Evolutionary conservation across 768 basidiomycete genomes (phyloP), one percentile per base, ranked within the genome.

Genomic region (Russula compacta): DNA sequence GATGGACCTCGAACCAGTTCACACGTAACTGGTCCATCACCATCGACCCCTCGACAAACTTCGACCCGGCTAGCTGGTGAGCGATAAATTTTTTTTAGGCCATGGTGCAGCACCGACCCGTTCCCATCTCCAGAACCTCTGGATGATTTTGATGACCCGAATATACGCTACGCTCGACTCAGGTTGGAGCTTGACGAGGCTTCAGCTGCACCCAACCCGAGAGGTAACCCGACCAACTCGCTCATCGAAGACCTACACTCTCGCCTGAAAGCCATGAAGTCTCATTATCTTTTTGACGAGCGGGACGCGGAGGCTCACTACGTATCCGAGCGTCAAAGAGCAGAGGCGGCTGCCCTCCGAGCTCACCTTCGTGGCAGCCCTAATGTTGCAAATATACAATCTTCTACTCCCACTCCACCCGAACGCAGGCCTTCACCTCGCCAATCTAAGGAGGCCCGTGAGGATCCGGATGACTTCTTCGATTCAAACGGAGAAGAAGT

Each of bases 261-360:
- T 51, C 81, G 75, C 43, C 70, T 89, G 43, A 69, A 74, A 47
- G 71, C 68, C 24, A 69, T 83, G 29, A 79, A 79, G 67, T 73
- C 75, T 24, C 76, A 86, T 69, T 89, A 89, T 66, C 80, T 90
- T 58, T 92, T 93, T 68, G 78, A 88, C 58, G 78, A 82, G 66
- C 75, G 73, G 57, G 85, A 87, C 62, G 89, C 88, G 1, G 78
- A 86, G 66, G 75, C 72, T 5, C 69, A 77, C 24, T 89, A 85
- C 71, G 75, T 71, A 33, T 71, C 73, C 17, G 81, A 85, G 68
- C 80, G 81, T 33, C 72, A 79, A 46, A 81, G 81, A 65, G 74
- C 72, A 21, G 78, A 84, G 33, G 69, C 73, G 21, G 62, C 67
- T 12, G 69, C 72, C 6, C 77, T 87, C 7, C 75, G 79, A 64